Conservation (phyloP, 495 filamentous ascomycete species). For the Hyphodiscus hymeniophilus region DNA sequence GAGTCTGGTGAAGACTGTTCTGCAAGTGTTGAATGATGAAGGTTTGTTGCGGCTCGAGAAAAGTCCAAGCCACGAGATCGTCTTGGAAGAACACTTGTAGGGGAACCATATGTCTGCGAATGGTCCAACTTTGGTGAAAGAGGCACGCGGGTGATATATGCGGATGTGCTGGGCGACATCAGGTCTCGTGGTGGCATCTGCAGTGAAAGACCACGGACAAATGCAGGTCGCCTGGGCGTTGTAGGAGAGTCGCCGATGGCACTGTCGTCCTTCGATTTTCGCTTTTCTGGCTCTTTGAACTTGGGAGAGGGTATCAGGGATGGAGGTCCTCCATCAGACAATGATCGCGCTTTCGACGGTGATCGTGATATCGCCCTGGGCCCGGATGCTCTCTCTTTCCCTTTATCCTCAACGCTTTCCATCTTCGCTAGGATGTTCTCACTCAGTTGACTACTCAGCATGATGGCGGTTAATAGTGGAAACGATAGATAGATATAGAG, state of each 20-base stretch:
- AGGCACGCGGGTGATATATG: conserved; percentile 55
- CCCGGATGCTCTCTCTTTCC: neutral
- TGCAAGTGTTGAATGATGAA: conserved; percentile 92
- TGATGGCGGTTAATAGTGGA: neutral
- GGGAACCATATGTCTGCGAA: conserved; percentile 73
- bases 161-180: conserved; percentile 41
- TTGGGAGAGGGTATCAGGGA: conserved; percentile 59
- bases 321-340: conserved; percentile 35
- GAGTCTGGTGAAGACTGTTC: conserved; percentile 89
- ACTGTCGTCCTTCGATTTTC: conserved; percentile 74
- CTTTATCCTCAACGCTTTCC: conserved; percentile 1
- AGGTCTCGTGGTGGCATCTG: conserved; percentile 59
- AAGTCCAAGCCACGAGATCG: conserved; percentile 85
- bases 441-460: conserved; percentile 18
- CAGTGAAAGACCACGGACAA: conserved; percentile 58
- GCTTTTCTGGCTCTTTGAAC: conserved; percentile 46
- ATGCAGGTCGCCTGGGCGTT: conserved; percentile 54
- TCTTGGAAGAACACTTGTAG: conserved; percentile 74
- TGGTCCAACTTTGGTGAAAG: conserved; percentile 81
- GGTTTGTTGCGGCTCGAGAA: conserved; percentile 85
- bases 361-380: conserved; percentile 11
- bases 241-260: conserved; percentile 50
- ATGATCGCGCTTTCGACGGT: conserved; percentile 20
- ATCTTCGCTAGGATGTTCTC: conserved; percentile 1
- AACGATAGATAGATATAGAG: neutral